These are phyloP conservation scores for Citrus sp. DNA, from an alignment of 345 rosid genomes.

Conservation along the genomic window DNA sequence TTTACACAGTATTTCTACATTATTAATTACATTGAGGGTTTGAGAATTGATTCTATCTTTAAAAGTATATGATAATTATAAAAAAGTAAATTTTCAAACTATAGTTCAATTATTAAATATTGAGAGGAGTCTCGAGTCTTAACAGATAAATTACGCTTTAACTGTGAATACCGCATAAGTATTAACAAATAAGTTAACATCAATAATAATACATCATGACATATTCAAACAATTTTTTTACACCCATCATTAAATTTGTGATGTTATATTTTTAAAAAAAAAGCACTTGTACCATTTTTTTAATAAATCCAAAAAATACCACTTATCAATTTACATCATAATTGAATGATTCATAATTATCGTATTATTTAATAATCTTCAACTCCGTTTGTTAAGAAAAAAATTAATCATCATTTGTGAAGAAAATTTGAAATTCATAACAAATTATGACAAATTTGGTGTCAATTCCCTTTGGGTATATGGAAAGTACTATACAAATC, in stretches of 20 bases:
- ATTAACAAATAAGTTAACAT: no score
- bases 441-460: neutral
- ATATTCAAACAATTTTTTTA: no score
- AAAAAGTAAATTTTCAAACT: neutral
- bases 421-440: neutral
- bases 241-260: no score
- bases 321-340: neutral
- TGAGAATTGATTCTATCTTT: no score
- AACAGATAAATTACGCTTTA: no score
- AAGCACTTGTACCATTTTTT: no score
- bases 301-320: no score
- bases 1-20: no score
- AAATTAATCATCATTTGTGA: neutral
- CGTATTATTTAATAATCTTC: neutral
- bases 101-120: no score
- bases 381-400: neutral
- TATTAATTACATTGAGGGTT: no score
- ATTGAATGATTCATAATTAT: neutral
- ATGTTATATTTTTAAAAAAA: no score
- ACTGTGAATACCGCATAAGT: fast-evolving
- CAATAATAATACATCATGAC: fast-evolving
- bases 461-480: neutral
- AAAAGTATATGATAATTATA: neutral
- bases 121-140: no score
- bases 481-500: neutral